Evolutionary conservation across 306 rosid genomes (phyloP).

Genomic region (barrel medic (Medicago truncatula)): MtrunA17r5.0-ANR NC_053043.1:16821501-16822000

Average conservation of each 20-base stretch:
- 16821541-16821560: conserved; percentile 87
- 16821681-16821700: not conserved
- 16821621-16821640: conserved; percentile 12
- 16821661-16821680: not conserved
- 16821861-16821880: not conserved
- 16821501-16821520: conserved; percentile 71
- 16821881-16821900: not conserved
- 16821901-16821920: conserved; percentile 6
- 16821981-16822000: not conserved
- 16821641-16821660: not conserved
- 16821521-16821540: conserved; percentile 99
- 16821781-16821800: not conserved
- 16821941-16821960: not conserved
- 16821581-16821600: conserved; percentile 59
- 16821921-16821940: conserved; percentile 4
- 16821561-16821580: conserved; percentile 56
- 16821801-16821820: not conserved
- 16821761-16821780: not conserved
- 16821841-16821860: not conserved
- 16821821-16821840: not conserved
- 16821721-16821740: not conserved
- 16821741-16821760: not conserved
- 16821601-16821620: conserved; percentile 76
- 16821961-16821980: not conserved
- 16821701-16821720: not conserved